Percentiles rank a stretch among this genome's conserved stretches.
Evolutionary conservation across 2,329 filamentous ascomycete genomes (phyloP).

Genomic region (Fusarium sp.): DNA sequence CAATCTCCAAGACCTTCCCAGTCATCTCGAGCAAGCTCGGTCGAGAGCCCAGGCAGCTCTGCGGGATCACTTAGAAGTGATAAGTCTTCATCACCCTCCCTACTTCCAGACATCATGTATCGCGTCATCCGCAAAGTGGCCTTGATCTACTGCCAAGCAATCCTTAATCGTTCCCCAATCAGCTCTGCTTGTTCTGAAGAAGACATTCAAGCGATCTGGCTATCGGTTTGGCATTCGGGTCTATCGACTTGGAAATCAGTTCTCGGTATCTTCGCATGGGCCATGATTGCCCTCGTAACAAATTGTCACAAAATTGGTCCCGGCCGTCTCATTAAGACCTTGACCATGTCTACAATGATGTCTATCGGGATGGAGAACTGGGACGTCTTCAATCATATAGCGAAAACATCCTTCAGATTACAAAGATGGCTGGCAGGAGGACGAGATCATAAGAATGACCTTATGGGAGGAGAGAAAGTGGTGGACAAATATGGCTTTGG

Average conservation of each 20-base stretch:
- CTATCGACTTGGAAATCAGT: constrained; percentile 58
- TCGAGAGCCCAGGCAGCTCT: constrained; percentile 19
- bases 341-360: constrained; percentile 56
- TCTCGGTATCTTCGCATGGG: constrained; percentile 61
- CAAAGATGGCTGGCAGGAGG: constrained; percentile 55
- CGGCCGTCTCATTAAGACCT: constrained; percentile 58
- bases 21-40: constrained; percentile 24
- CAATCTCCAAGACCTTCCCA: constrained; percentile 15
- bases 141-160: constrained; percentile 59
- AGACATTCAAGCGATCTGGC: constrained; percentile 59
- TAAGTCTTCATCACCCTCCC: constrained; percentile 29
- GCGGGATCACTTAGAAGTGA: constrained; percentile 26
- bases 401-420: constrained; percentile 51
- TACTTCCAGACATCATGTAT: constrained; percentile 57
- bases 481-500: constrained; percentile 43
- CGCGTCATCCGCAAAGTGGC: constrained; percentile 58
- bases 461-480: constrained; percentile 40
- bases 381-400: constrained; percentile 55
- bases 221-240: constrained; percentile 58
- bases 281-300: constrained; percentile 56
- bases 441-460: constrained; percentile 25
- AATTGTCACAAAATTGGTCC: constrained; percentile 52
- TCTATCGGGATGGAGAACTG: constrained; percentile 61
- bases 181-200: constrained; percentile 51
- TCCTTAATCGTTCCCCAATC: constrained; percentile 55